A percentile compares a stretch with the other conserved stretches of the same genome.
These are phyloP conservation scores for Crithidia thermophila DNA, from an alignment of 208 protist species.

Conservation along the genomic window DNA sequence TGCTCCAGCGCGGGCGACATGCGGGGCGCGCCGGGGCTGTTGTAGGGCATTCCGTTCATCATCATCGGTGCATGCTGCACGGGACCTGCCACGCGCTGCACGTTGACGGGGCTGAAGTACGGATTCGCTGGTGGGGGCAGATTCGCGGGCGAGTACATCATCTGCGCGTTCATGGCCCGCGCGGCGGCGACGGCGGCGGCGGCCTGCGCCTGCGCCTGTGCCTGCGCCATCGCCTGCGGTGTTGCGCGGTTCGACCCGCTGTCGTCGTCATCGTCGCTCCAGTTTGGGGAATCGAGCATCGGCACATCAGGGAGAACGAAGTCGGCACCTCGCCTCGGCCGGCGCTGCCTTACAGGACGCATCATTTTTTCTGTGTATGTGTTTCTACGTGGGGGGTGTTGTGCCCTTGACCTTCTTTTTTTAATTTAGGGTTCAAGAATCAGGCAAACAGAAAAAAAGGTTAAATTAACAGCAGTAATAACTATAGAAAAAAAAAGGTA, in stretches of 20 bases:
- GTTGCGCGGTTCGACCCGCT: background rate
- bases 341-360: constrained; percentile 6
- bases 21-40: background rate
- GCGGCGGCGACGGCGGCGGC: background rate
- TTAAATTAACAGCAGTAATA: background rate
- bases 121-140: background rate
- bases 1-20: background rate
- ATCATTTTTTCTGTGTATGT: constrained; percentile 12
- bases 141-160: background rate
- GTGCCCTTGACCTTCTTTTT: background rate
- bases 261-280: constrained; percentile 25
- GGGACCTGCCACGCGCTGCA: background rate
- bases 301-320: constrained; percentile 38
- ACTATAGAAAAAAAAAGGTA: background rate
- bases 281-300: constrained; percentile 36
- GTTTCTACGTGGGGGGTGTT: background rate
- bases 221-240: too few relatives aligned
- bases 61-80: background rate
- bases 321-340: constrained; percentile 10
- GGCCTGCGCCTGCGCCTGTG: background rate
- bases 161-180: background rate
- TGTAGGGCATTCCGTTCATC: background rate
- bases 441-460: background rate
- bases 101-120: background rate
- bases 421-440: background rate